Conservation (phyloP, 257 asterid species). For the Solanum neorickii region DNA sequence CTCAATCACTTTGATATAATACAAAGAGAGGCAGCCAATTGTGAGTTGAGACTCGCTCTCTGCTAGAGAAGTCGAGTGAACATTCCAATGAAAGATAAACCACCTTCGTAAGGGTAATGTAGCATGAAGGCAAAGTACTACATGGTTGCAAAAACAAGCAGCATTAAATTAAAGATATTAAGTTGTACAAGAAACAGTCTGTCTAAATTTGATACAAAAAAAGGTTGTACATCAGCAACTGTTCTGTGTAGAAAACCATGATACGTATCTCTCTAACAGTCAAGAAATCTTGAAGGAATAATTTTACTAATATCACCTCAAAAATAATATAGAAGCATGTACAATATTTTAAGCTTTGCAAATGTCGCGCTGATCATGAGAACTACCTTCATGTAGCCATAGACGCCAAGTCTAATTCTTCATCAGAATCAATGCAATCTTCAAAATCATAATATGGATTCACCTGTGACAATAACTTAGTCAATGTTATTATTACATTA, state of each 20-base stretch:
- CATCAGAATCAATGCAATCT: constrained; percentile 82
- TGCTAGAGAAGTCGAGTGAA: not conserved
- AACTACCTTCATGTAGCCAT: constrained; percentile 38
- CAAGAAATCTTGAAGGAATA: not conserved
- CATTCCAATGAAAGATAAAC: not conserved
- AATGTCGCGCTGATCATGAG: not conserved
- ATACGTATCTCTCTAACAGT: not conserved
- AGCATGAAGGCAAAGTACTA: not conserved
- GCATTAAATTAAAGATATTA: not conserved
- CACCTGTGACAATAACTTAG: constrained; percentile 35
- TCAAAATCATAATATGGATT: constrained; percentile 78
- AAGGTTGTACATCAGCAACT: not conserved
- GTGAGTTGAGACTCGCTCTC: not conserved
- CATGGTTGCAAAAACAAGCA: not conserved
- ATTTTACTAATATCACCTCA: not conserved
- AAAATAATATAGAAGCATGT: not conserved
- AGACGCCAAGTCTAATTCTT: constrained; percentile 75
- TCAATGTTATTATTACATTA: not conserved
- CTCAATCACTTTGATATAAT: not conserved
- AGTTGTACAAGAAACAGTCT: not conserved
- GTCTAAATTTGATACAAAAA: not conserved
- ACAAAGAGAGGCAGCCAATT: not conserved
- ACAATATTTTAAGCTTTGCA: not conserved
- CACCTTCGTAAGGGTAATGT: not conserved
- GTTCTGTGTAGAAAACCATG: not conserved